Evolutionary conservation across 257 asterid species (phyloP).

Genomic region (Solanum pimpinellifolium): DNA sequence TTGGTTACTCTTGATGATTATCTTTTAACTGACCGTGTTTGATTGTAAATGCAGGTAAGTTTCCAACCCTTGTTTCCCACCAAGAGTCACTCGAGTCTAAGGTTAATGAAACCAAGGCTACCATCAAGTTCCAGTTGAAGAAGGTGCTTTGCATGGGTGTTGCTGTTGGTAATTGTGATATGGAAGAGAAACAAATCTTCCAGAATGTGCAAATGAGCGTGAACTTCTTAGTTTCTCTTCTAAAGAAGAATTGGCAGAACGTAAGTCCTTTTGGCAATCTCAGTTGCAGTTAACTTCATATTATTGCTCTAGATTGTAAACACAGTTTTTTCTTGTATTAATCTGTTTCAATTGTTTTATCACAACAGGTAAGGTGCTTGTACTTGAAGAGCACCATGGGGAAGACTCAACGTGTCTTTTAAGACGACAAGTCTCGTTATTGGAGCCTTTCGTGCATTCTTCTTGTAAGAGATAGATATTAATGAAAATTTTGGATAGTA

Average conservation of each 20-base stretch:
- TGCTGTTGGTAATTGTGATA: neutral
- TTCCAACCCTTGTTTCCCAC: conserved; percentile 8
- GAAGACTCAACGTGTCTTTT: conserved; percentile 8
- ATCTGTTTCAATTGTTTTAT: neutral
- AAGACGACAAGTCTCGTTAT: neutral
- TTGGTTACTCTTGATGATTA: neutral
- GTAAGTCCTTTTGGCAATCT: neutral
- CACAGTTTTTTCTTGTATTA: neutral
- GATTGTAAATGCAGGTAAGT: neutral
- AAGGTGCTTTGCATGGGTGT: conserved; percentile 1
- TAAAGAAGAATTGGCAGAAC: conserved; percentile 13
- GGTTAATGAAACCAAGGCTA: conserved; percentile 8
- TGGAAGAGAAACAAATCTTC: neutral
- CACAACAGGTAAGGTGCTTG: conserved; percentile 12
- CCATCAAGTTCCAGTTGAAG: conserved; percentile 1
- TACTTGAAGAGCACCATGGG: conserved; percentile 20
- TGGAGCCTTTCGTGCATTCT: neutral
- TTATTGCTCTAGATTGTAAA: neutral
- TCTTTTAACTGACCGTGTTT: neutral
- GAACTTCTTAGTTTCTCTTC: neutral
- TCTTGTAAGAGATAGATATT: neutral
- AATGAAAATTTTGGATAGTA: neutral
- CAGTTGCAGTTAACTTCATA: neutral
- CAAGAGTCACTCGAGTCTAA: conserved; percentile 9
- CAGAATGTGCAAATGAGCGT: conserved; percentile 8